Evolutionary conservation across 495 filamentous ascomycete species (phyloP), one percentile per base, ranked within the genome.

Genomic region (Margaritispora aquatica): DNA sequence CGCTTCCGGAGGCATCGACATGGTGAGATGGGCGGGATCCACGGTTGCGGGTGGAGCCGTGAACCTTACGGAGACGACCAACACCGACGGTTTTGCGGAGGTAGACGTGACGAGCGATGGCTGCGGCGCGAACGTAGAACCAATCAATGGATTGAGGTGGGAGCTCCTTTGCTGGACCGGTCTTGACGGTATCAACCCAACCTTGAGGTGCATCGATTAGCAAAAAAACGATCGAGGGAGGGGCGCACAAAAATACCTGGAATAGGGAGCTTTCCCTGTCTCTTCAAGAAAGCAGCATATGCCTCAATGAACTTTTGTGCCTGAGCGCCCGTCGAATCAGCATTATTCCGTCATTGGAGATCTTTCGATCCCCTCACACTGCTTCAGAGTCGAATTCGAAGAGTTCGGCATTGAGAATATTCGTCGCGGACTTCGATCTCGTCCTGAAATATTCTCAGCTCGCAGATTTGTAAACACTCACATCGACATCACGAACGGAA

Each of bases 161-260:
- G 65, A 97, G 89, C 81, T 97, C 93, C 78, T 96, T 96, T 74
- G 87, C 87, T 73, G 85, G 81, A 59, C 90, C 92, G 67, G 93
- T 96, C 86, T 97, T 97, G 81, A 97, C 93, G 72, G 93, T 96
- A 73, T 97, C 93, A 75, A 96, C 91, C 93, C 93, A 97, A 78
- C 89, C 89, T 92, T 68, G 63, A 70, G 67, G 63, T 9, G 38
- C 21, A 38, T 24, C 8, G 26, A 27, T 57, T 54, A 60, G 53
- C 46, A 59, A 22, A 26, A 50, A 20, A 26, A 36, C 26, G 26
- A 31, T 26, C 29, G 24, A 15, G 38, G 26, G n/a, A 20, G 17
- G 11, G 41, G 52, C 62, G 48, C 59, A 50, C 47, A 58, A 38
- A 70, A 75, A 66, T 75, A 92, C 92, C 92, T 71, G 92, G 92